Base-by-base conservation (phyloP, 768 basidiomycete genomes). In the Amanita rimosa region DNA sequence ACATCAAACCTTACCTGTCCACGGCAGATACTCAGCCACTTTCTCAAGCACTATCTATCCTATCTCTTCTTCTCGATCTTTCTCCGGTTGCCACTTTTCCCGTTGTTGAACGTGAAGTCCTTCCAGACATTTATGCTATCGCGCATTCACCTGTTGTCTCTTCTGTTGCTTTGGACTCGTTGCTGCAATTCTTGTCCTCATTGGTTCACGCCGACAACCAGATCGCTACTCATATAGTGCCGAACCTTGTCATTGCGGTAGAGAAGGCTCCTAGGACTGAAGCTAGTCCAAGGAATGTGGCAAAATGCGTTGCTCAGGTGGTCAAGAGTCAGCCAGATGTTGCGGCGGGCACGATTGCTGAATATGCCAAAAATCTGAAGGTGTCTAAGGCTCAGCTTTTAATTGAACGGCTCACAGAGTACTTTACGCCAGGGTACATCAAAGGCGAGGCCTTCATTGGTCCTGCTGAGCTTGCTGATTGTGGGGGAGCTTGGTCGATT, bases 401-500 rank as follows among this genome's bases (percentile, higher is more conserved):
- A 24, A 50, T 22, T 33, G 4, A 11, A 31, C 19, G 45, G n/a
- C 24, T 52, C 24, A 29, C 17, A 27, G 19, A 51, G 8, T 16
- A 34, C 33, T 31, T 49, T 19, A 14, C 41, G 46, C 4, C 31
- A 78, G 73, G 70, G 70, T 43, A 61, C 67, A 0, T 76, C 81
- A 7, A 85, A 83, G 61, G 75, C 82, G 6, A 79, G 78, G 54
- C 65, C 85, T 14, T 71, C 78, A 1, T 70, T 82, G 35, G 73
- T 90, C 6, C 82, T 91, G 27, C 75, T 99, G 19, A 87, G 90
- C 55, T 71, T 98, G 48, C 70, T 96, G 11, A 84, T 91, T 35
- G 72, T 98, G 44, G 96, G 96, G 41, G 96, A 98, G 63, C 74
- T 98, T 35, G 96, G 95, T 27, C 83, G 94, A 29, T 83, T 82